phyloP scores from a whole-genome alignment of 306 rosid species.

The Corylus americana region DNA sequence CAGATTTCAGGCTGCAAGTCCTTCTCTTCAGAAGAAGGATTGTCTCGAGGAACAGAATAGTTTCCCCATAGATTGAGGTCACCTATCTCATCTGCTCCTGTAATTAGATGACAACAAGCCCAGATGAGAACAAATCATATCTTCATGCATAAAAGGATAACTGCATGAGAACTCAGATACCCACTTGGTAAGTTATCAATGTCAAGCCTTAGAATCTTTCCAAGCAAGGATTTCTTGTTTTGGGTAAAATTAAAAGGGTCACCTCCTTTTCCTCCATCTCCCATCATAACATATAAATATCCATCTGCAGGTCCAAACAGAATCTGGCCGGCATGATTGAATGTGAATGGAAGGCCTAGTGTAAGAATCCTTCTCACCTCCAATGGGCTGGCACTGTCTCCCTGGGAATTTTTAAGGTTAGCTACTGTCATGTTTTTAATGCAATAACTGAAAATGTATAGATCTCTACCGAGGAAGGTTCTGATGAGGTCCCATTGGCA shows the following conservation, averaged over 20 bases:
- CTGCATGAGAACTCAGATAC: not conserved
- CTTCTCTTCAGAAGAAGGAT: conserved; percentile 39
- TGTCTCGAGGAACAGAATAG: conserved; percentile 40
- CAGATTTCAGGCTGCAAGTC: conserved; percentile 38
- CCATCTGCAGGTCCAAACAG: conserved; percentile 52
- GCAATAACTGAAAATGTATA: not conserved
- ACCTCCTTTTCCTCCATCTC: conserved; percentile 29
- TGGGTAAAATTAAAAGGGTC: conserved; percentile 48
- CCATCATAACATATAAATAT: conserved; percentile 37
- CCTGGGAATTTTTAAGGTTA: conserved; percentile 18
- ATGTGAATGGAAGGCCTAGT: conserved; percentile 28
- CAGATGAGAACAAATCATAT: not conserved
- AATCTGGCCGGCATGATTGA: conserved; percentile 41
- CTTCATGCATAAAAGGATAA: not conserved
- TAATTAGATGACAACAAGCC: not conserved
- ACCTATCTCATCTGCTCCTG: conserved; percentile 32
- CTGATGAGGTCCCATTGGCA: conserved; percentile 32
- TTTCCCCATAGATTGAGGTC: conserved; percentile 35
- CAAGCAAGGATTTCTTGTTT: conserved; percentile 46
- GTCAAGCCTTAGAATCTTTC: conserved; percentile 49
- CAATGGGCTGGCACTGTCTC: conserved; percentile 31
- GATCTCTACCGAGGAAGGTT: conserved; percentile 30
- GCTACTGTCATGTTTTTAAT: not conserved
- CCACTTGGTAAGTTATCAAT: conserved; percentile 45
- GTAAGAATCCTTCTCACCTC: conserved; percentile 49